Percentiles rank a stretch among this genome's conserved stretches.
These are phyloP conservation scores for Skeletonema costatum DNA, from an alignment of 108 stramenopile species.

Conservation along the genomic window DNA sequence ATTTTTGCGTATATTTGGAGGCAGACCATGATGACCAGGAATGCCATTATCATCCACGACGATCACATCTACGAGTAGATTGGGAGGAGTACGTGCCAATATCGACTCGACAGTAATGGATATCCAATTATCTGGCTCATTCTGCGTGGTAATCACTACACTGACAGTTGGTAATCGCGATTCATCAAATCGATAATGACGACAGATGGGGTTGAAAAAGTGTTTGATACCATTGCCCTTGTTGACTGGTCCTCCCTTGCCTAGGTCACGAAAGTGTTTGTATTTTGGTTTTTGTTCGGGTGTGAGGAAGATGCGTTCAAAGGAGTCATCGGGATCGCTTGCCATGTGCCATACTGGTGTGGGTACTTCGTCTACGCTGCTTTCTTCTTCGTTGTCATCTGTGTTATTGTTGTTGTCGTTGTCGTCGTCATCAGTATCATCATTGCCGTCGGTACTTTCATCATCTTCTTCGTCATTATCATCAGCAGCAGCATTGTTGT, in stretches of 20 bases:
- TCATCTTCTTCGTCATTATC: neutral
- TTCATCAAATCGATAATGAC: conserved; percentile 47
- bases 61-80: conserved; percentile 44
- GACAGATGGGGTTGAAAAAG: conserved; percentile 53
- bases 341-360: conserved; percentile 43
- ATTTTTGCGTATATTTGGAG: conserved; percentile 31
- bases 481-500: neutral
- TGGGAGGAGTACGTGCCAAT: conserved; percentile 52
- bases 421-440: neutral
- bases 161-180: conserved; percentile 39
- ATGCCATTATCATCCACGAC: conserved; percentile 58
- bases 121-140: conserved; percentile 46
- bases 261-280: conserved; percentile 34
- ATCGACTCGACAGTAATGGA: conserved; percentile 43
- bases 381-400: neutral
- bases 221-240: conserved; percentile 31
- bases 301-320: conserved; percentile 47
- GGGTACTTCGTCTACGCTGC: conserved; percentile 8
- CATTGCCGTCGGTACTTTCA: neutral
- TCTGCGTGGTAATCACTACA: conserved; percentile 51
- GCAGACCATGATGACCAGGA: conserved; percentile 36
- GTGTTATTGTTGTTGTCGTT: too few species aligned
- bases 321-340: conserved; percentile 47
- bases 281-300: neutral
- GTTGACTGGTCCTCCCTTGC: conserved; percentile 27